Evolutionary conservation across 2,329 filamentous ascomycete genomes (phyloP), one percentile per base, ranked within the genome.

Genomic region (Epichloe aotearoae): DNA sequence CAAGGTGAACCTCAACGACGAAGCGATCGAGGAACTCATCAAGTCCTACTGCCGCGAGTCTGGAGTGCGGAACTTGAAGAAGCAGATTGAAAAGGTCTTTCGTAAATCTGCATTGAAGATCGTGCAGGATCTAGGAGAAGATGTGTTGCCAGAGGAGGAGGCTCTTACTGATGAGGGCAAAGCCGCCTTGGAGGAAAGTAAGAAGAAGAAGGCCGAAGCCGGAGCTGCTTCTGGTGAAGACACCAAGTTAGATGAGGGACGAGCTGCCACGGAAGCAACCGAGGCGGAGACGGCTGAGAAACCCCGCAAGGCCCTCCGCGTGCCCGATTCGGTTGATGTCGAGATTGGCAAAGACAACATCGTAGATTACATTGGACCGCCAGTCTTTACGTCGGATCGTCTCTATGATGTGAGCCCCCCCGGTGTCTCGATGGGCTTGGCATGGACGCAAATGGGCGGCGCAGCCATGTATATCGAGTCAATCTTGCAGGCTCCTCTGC

Each of bases 61-160:
- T 42, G 93, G 93, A 60, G 94, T 98, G 8, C 84, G 93, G 57
- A 98, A 98, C 64, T 73, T 98, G 54, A 98, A 98, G 79, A 97
- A 98, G 74, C 91, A 97, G 67, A 98, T 98, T 55, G 93, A 98
- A 67, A 98, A 98, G 73, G 88, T 98, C 3, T 98, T 96, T 70
- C 83, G 93, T 52, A 98, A 98, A 69, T 89, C 91, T 14, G 94
- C 93, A 0, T 75, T 98, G 55, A 97, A 96, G 71, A 98, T 98
- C 58, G 91, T 98, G 12, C 86, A 91, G 64, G 90, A 97, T 55
- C 76, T 97, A 14, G 91, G 91, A 47, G 90, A 96, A 62, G 84
- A 88, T 5, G 86, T 76, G 1, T 69, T 95, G 2, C 78, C 86
- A 3, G 90, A 96, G 64, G 82, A 86, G 20, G 81, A 88, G 55